These are phyloP conservation scores for Candolleomyces aberdarensis DNA, from an alignment of 768 basidiomycete species.

Conservation along the genomic window DNA sequence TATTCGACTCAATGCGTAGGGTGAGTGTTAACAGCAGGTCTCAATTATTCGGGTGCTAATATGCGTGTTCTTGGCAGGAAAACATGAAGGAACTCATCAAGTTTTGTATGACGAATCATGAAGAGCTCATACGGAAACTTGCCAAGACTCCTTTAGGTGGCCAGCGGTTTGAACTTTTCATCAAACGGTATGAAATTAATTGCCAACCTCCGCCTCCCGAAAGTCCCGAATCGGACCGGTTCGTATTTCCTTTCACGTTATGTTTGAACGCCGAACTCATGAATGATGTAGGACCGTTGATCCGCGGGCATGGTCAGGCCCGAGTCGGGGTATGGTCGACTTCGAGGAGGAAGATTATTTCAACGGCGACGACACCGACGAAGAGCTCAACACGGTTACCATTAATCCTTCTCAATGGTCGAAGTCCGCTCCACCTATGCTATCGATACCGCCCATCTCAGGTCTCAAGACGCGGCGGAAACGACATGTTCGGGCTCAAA, in stretches of 20 bases:
- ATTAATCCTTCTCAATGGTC: constrained; percentile 19
- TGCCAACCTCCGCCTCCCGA: constrained; percentile 68
- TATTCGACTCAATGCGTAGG: constrained; percentile 87
- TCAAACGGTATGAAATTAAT: constrained; percentile 89
- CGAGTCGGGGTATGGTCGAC: constrained; percentile 50
- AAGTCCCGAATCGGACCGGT: constrained; percentile 49
- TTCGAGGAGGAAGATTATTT: constrained; percentile 92
- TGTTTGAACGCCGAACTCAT: constrained; percentile 3
- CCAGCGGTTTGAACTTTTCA: constrained; percentile 67
- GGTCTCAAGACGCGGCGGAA: constrained; percentile 53
- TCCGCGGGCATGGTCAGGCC: constrained; percentile 41
- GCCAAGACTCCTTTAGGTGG: constrained; percentile 58
- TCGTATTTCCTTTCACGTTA: constrained; percentile 13
- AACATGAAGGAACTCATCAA: constrained; percentile 84
- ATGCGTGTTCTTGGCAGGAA: constrained; percentile 46
- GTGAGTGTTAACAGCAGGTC: constrained; percentile 39
- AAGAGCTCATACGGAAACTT: constrained; percentile 60
- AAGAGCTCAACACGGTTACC: constrained; percentile 23
- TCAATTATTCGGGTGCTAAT: background rate
- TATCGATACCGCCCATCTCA: constrained; percentile 27
- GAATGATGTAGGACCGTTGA: constrained; percentile 33
- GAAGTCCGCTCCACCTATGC: constrained; percentile 27
- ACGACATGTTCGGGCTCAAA: constrained; percentile 29
- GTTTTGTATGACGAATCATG: constrained; percentile 79
- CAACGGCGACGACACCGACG: constrained; percentile 83